phyloP scores from a whole-genome alignment of 352 stramenopile genomes.

The Pythium volutum region DNA sequence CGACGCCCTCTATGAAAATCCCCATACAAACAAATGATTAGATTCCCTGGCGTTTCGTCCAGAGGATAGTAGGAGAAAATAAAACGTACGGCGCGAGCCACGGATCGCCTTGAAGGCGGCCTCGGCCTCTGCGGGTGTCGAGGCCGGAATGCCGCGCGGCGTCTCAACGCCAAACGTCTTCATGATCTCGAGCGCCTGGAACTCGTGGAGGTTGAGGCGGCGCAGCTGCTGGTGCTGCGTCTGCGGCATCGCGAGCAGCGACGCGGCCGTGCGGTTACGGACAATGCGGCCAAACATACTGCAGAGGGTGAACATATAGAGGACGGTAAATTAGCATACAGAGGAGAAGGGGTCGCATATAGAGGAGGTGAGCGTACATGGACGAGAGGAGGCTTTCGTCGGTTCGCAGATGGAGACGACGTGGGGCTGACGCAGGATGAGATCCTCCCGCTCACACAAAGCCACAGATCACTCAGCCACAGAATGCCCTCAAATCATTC shows the following conservation, averaged over 20 bases:
- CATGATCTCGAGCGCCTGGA: conserved; percentile 94
- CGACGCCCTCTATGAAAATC: conserved; percentile 51
- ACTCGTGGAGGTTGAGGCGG: conserved; percentile 93
- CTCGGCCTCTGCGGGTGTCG: conserved; percentile 80
- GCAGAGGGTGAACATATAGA: not conserved
- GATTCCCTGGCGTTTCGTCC: conserved; percentile 5
- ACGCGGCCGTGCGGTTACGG: conserved; percentile 32
- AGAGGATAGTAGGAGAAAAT: not conserved
- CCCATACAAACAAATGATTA: not conserved
- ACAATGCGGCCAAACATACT: conserved; percentile 61
- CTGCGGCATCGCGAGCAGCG: conserved; percentile 50
- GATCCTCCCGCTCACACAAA: conserved; percentile 14
- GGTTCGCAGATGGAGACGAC: conserved; percentile 4
- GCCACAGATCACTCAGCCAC: conserved; percentile 18
- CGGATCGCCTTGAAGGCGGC: conserved; percentile 80
- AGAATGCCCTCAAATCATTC: not conserved
- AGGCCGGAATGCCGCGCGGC: conserved; percentile 63
- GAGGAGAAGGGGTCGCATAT: not conserved
- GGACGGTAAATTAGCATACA: not conserved
- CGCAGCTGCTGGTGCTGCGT: conserved; percentile 67
- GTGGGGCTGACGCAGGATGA: conserved; percentile 11
- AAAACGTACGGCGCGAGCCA: conserved; percentile 56
- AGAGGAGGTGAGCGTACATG: conserved; percentile 13
- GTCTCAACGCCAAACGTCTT: conserved; percentile 83
- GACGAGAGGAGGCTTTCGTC: not conserved